Evolutionary conservation across 78 protist species (phyloP), one percentile per base, ranked within the genome.

Genomic region (Dictyostelium purpureum): DNA sequence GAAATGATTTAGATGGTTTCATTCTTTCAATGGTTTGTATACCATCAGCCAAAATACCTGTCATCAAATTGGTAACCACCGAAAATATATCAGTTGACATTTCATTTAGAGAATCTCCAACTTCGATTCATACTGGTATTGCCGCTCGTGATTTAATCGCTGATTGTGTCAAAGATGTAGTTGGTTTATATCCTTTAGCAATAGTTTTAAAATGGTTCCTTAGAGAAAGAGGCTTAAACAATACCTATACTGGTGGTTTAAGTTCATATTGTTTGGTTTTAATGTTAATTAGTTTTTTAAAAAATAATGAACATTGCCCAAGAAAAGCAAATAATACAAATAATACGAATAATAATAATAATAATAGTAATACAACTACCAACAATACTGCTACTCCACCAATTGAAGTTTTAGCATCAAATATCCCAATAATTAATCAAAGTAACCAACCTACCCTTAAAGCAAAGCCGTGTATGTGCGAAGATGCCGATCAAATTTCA

Each of bases 231-330:
- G 91, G 91, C 45, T 61, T 85, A 59, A 85, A 85, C 45, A 85
- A 85, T 59, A 85, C 91, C 1, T 85, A 85, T 45, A 85, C 80
- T 28, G 91, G 91, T 73, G 91, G 91, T 24, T 59, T 85, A 73
- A 57, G 76, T 57, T 73, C 82, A 4, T 85, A 85, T 73, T 85
- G 91, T 85, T 59, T 85, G 6, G 91, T 85, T 10, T 59, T 85
- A 38, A 85, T 85, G 91, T 47, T 85, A 31, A 85, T 85, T 33
- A 85, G 91, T 85, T 85, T 85, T 77, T 59, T 85, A 26, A 85
- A 85, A 56, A 85, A 85, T 73, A 85, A 85, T 45, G 91, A 85
- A 85, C 91, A 85, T 85, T 85, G 91, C 43, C 91, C 91, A 85
- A 85, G 61, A 35, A 16, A 38, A 40, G 1, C 21, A 38, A 47